Base-by-base conservation (phyloP, 352 stramenopile genomes). In the Pythium chondricola region DNA sequence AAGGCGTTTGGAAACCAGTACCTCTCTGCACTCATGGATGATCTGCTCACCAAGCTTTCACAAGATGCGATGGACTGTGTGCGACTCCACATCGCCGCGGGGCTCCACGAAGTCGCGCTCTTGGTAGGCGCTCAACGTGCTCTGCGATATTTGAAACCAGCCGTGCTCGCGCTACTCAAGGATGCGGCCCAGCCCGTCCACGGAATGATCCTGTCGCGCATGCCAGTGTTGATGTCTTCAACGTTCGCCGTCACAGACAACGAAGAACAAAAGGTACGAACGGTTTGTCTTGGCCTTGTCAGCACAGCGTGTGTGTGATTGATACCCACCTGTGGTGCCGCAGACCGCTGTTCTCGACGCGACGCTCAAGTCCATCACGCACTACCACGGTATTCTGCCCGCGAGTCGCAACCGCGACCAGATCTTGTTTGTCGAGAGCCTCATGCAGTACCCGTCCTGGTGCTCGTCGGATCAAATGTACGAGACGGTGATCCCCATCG, bases 351-450 rank as follows among this genome's bases (percentile, higher is more conserved):
- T 86, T 14, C 25, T 90, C 2, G 81, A 90, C 25, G 63, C 60
- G 2, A 54, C 72, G 16, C 62, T 88, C 33, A 88, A 87, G 52
- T 57, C 76, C 1, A 69, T 88, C 30, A 61, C 83, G 9, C 78
- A 88, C n/a, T 86, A 88, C 37, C 81, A 90, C 49, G 78, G 66
- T 29, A 71, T 84, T 39, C 32, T 92, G 9, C 64, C 73, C 7
- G 46, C 72, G 21, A 84, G 78, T 30, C 71, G 72, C 45, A 87
- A 81, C 61, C 74, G 76, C 31, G 79, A 90, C 22, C 75, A 89
- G 36, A 48, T 88, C 17, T 49, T 61, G 20, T 82, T 89, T 52
- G 61, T 93, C 30, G 68, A 86, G 47, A 78, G 64, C 6, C 47
- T 93, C 13, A 49, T 75, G 17, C 63, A 69, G 18, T 83, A 91